Conservation (phyloP, 1,284 basidiomycete species). For the Ceratobasidium sp. region DNA sequence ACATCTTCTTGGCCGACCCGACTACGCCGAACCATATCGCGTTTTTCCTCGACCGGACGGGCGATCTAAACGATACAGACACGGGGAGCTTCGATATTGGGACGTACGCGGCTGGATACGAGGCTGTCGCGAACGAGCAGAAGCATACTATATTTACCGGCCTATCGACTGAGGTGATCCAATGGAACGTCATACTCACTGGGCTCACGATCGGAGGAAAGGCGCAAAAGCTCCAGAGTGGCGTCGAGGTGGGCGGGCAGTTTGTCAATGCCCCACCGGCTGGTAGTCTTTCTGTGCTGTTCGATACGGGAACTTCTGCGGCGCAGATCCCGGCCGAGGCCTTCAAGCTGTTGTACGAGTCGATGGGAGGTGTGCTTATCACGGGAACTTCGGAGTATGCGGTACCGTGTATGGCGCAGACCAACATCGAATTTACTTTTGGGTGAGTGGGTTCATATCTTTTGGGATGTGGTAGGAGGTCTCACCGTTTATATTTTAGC, state of each 20-base stretch:
- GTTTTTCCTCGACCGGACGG: conserved; percentile 37
- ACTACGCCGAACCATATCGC: conserved; percentile 41
- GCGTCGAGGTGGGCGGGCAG: background rate
- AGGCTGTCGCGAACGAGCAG: conserved; percentile 2
- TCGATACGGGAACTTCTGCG: conserved; percentile 43
- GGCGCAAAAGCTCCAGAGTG: conserved; percentile 4
- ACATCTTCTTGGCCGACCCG: conserved; percentile 24
- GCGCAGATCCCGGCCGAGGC: conserved; percentile 11
- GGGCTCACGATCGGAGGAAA: conserved; percentile 15
- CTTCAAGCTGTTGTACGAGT: conserved; percentile 19
- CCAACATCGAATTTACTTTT: conserved; percentile 1
- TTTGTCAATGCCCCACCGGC: conserved; percentile 10
- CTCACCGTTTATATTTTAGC: background rate
- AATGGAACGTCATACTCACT: conserved; percentile 28
- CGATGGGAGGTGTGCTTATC: conserved; percentile 26
- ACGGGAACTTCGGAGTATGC: conserved; percentile 4
- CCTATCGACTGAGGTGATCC: background rate
- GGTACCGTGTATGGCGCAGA: conserved; percentile 28
- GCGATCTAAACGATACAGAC: conserved; percentile 36
- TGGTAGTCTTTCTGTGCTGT: conserved; percentile 19
- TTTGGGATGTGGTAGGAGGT: background rate
- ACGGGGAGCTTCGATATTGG: conserved; percentile 35
- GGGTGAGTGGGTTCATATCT: conserved; percentile 12
- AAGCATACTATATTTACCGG: conserved; percentile 26
- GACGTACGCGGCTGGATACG: conserved; percentile 35